phyloP scores from a whole-genome alignment of 2,329 filamentous ascomycete species.

The Cadophora gregata region DNA sequence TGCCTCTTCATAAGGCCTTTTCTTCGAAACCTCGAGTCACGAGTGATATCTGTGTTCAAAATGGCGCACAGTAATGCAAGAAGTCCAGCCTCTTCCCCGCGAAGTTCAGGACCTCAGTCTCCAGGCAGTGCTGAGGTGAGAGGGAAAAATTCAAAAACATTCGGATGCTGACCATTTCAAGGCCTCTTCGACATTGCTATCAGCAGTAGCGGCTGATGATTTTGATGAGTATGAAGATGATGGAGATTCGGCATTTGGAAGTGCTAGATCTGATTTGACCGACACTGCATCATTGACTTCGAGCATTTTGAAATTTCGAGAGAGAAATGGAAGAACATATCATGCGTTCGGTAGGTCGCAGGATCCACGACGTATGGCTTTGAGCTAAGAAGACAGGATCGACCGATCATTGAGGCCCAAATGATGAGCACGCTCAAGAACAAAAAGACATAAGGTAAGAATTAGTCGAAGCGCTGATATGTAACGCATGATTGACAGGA shows the following conservation, averaged over 20 bases:
- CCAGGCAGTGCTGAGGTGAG: constrained; percentile 8
- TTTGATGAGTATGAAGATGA: constrained; percentile 24
- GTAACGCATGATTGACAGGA: not conserved
- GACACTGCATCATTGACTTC: constrained; percentile 37
- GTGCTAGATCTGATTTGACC: constrained; percentile 24
- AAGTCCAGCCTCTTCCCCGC: constrained; percentile 1
- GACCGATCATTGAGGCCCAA: constrained; percentile 34
- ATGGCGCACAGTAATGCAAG: not conserved
- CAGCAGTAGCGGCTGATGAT: constrained; percentile 19
- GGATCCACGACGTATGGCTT: not conserved
- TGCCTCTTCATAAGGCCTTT: not conserved
- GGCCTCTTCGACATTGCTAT: not conserved
- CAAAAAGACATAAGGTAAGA: constrained; percentile 32
- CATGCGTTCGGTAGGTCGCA: constrained; percentile 28
- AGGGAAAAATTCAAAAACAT: not conserved
- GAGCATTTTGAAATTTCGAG: constrained; percentile 35
- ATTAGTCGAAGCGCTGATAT: not conserved
- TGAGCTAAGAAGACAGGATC: constrained; percentile 18
- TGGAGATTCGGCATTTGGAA: constrained; percentile 29
- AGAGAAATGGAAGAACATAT: constrained; percentile 41
- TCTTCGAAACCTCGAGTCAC: too few species aligned
- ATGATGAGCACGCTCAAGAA: constrained; percentile 32
- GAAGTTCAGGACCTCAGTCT: not conserved
- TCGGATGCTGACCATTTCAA: not conserved
- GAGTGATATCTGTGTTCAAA: not conserved